Base-by-base conservation (phyloP, 2,329 filamentous ascomycete species). In the Trichoderma pleuroti region DNA sequence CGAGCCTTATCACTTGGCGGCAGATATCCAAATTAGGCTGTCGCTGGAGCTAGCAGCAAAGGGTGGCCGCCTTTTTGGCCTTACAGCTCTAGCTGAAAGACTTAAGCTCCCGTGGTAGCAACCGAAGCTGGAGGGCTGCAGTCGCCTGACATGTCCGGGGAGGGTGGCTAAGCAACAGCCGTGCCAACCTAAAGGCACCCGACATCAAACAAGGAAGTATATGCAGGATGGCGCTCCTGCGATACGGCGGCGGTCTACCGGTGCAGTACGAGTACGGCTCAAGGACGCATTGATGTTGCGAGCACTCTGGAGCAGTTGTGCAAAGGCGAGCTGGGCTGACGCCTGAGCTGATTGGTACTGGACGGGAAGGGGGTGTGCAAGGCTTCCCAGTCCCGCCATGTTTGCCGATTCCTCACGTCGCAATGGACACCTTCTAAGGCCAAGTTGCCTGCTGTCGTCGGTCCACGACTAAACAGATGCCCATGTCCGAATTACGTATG, bases 51-150 rank as follows among this genome's bases (percentile, higher is more conserved):
- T 54, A 36, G 64, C 32, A 42, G 56, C 1, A 36, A 30, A 52
- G 66, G 63, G 30, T 56, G 63, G 56, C 42, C 54, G 66, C 56
- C 26, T 49, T 68, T 46, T 52, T 49, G 66, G 66, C 54, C 56
- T 36, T 42, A 34, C 66, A 68, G 36, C 66, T 61, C 32, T 61
- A 68, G 66, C 66, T 68, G 66, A 68, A 68, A 61, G 56, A 26
- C 66, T 49, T 61, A 68, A 68, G 66, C 66, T 68, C 39, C 66
- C 66, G 66, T 68, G 66, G 66, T 68, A 68, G 56, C 56, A 68
- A 61, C 66, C 66, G 66, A 46, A 49, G 66, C 32, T 61, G 56
- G 66, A 68, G 66, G 66, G 66, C 46, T 68, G 56, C 66, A 68
- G 66, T 68, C 66, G 56, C 59, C 66, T 68, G 66, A 68, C 66